A percentile compares a stretch with the other conserved stretches of the same genome.
Conservation (phyloP, 495 filamentous ascomycete genomes). For the Ascobolus immersus region DNA sequence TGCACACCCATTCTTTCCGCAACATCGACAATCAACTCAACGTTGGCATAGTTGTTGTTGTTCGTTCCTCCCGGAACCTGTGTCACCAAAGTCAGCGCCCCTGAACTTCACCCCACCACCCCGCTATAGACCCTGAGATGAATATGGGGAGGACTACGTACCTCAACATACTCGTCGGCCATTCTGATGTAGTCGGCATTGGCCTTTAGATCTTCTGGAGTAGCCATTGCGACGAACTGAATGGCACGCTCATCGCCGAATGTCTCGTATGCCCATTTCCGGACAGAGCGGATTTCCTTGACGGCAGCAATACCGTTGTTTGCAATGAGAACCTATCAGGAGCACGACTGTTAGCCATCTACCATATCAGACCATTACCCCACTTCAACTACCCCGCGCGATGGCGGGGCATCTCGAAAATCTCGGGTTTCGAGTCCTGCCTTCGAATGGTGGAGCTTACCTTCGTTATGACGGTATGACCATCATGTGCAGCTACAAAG, state of each 20-base stretch:
- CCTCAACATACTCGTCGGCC: constrained; percentile 98
- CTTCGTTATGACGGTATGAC: constrained; percentile 92
- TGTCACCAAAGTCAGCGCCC: background rate
- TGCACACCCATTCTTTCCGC: constrained; percentile 98
- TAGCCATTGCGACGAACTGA: constrained; percentile 98
- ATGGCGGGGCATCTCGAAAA: background rate
- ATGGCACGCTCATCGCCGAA: constrained; percentile 96
- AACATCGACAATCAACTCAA: constrained; percentile 95
- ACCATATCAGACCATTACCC: background rate
- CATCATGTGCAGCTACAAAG: constrained; percentile 68
- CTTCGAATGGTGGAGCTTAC: constrained; percentile 29
- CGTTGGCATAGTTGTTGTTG: constrained; percentile 99
- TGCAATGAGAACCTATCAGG: constrained; percentile 84
- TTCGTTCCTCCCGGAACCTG: constrained; percentile 89
- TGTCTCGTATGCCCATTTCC: constrained; percentile 99
- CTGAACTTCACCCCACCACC: background rate
- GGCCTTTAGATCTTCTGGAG: constrained; percentile 88
- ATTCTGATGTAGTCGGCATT: constrained; percentile 99
- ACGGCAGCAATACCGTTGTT: constrained; percentile 99
- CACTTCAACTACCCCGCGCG: background rate
- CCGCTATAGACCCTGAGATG: background rate
- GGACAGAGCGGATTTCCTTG: constrained; percentile 92
- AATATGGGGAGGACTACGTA: constrained; percentile 15
- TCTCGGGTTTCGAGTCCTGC: background rate
- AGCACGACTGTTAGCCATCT: background rate